These are phyloP conservation scores for Clarireedia hainanense DNA, from an alignment of 2,329 filamentous ascomycete species.

Conservation along the genomic window DNA sequence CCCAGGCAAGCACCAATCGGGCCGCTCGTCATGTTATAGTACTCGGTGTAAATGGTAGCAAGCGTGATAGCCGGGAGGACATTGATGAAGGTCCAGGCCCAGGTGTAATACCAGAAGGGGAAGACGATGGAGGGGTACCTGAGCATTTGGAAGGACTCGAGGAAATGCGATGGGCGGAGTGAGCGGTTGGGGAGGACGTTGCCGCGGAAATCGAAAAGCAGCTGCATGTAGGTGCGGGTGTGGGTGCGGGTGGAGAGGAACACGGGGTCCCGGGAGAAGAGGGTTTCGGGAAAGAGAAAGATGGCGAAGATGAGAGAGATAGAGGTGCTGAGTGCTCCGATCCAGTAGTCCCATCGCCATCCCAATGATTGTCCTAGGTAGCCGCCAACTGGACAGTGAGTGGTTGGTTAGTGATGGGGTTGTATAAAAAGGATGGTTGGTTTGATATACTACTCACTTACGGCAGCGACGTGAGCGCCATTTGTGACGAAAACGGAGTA, in stretches of 20 bases:
- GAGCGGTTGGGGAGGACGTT: slow-evolving; percentile 23
- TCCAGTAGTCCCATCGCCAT: slow-evolving; percentile 28
- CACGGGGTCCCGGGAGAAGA: slow-evolving; percentile 23
- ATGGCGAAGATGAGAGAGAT: slow-evolving; percentile 22
- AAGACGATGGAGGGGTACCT: slow-evolving; percentile 24
- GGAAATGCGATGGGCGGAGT: slow-evolving; percentile 22
- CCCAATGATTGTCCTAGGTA: slow-evolving; percentile 22
- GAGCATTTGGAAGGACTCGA: slow-evolving; percentile 24
- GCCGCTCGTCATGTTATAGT: slow-evolving; percentile 20
- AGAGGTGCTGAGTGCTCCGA: slow-evolving; percentile 21
- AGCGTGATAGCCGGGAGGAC: slow-evolving; percentile 24
- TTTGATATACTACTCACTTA: slow-evolving; percentile 17
- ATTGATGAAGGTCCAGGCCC: slow-evolving; percentile 26
- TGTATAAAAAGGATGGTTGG: not conserved
- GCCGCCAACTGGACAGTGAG: slow-evolving; percentile 20
- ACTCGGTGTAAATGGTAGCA: slow-evolving; percentile 23
- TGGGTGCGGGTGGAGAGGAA: slow-evolving; percentile 19
- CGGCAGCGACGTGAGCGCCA: slow-evolving; percentile 25
- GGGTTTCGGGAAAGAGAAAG: slow-evolving; percentile 27
- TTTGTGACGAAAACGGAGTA: slow-evolving; percentile 27
- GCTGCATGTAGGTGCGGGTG: slow-evolving; percentile 20
- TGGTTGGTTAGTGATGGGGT: not conserved
- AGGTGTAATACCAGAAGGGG: slow-evolving; percentile 26
- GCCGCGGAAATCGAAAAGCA: slow-evolving; percentile 21
- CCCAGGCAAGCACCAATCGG: slow-evolving; percentile 25